A percentile compares a stretch with the other conserved stretches of the same genome.
Conservation (phyloP, 768 basidiomycete genomes). For the Auriscalpium vulgare region DNA sequence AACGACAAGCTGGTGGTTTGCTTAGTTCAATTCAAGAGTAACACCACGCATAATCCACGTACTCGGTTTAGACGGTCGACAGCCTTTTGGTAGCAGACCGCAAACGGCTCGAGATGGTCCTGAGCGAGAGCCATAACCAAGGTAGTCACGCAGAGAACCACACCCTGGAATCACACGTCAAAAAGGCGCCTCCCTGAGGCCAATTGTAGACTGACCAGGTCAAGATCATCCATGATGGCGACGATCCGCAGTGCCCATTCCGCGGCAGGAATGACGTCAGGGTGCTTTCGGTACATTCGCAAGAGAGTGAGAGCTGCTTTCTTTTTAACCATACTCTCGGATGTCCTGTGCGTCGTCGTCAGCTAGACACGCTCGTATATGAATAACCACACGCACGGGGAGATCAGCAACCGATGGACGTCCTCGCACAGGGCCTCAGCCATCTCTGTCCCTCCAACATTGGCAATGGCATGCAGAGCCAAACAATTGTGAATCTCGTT, state of each 20-base stretch:
- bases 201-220: conserved; percentile 47
- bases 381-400: conserved; percentile 52
- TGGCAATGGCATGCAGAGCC: conserved; percentile 95
- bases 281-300: conserved; percentile 91
- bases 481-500: conserved; percentile 95
- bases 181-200: neutral
- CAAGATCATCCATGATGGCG: conserved; percentile 90
- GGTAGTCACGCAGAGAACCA: conserved; percentile 89
- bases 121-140: conserved; percentile 92
- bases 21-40: neutral
- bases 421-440: conserved; percentile 91
- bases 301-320: conserved; percentile 94
- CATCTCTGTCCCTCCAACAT: conserved; percentile 97
- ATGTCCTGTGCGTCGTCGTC: conserved; percentile 51
- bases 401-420: conserved; percentile 91
- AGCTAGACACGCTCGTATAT: neutral
- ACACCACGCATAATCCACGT: conserved; percentile 11
- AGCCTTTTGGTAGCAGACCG: conserved; percentile 90
- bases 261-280: conserved; percentile 83
- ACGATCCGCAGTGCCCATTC: conserved; percentile 97
- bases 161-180: conserved; percentile 49
- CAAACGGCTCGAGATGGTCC: conserved; percentile 84
- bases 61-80: conserved; percentile 82
- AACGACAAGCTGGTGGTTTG: conserved; percentile 62
- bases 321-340: conserved; percentile 93